These are phyloP conservation scores for Ensete glaucum DNA, from an alignment of 176 grass and related monocot genomes.

Conservation along the genomic window DNA sequence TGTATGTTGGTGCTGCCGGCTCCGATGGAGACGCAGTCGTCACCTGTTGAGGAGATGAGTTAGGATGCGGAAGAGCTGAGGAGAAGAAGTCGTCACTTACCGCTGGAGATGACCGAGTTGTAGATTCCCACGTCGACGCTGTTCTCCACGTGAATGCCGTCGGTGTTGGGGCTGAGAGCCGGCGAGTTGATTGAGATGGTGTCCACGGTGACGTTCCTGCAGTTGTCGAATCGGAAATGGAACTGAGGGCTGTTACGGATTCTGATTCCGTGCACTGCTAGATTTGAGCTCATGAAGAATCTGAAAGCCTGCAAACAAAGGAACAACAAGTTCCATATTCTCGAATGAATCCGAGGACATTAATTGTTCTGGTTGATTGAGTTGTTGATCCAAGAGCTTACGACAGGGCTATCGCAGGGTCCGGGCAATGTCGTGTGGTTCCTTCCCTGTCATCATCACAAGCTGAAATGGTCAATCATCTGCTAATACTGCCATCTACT, in stretches of 20 bases:
- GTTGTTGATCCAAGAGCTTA: background rate
- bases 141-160: constrained; percentile 40
- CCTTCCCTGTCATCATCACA: background rate
- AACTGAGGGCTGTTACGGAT: constrained; percentile 38
- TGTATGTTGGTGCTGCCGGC: constrained; percentile 8
- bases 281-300: constrained; percentile 22
- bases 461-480: background rate
- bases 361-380: no score
- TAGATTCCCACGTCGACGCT: constrained; percentile 23
- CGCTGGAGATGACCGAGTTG: constrained; percentile 31
- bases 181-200: constrained; percentile 23
- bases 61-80: background rate
- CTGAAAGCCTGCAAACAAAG: constrained; percentile 4
- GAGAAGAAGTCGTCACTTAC: background rate
- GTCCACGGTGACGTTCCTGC: constrained; percentile 27
- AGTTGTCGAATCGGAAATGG: constrained; percentile 34
- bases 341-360: no score
- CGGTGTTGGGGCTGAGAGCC: constrained; percentile 32
- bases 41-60: background rate
- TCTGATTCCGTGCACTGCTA: constrained; percentile 13
- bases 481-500: background rate
- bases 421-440: background rate
- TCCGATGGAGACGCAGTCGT: constrained; percentile 19
- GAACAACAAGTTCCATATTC: background rate
- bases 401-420: constrained; percentile 19